phyloP scores from a whole-genome alignment of 768 basidiomycete genomes.

The Xerocomellus amylosporus region DNA sequence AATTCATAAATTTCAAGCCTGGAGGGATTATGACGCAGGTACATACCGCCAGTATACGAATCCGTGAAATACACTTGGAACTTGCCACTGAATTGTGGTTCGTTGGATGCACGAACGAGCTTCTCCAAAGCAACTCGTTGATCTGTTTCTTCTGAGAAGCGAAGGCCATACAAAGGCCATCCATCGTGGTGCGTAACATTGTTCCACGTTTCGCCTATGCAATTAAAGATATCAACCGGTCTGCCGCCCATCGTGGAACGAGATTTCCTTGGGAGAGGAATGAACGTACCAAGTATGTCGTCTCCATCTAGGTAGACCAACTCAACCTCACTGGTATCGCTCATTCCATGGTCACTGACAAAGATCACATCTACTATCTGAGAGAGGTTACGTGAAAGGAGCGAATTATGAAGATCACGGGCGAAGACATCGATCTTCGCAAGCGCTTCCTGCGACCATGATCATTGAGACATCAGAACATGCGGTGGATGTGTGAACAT shows the following conservation, averaged over 20 bases:
- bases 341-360: constrained; percentile 92
- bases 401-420: constrained; percentile 57
- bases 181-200: constrained; percentile 63
- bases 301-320: constrained; percentile 69
- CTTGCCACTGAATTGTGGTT: constrained; percentile 41
- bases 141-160: constrained; percentile 62
- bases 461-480: not conserved
- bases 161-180: constrained; percentile 87
- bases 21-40: not conserved
- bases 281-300: constrained; percentile 26
- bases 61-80: constrained; percentile 56
- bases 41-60: constrained; percentile 22
- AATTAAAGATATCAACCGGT: not conserved
- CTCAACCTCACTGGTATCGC: constrained; percentile 76
- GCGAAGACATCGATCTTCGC: constrained; percentile 71
- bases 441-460: constrained; percentile 52
- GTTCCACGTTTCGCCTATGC: constrained; percentile 24
- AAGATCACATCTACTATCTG: constrained; percentile 86
- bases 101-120: constrained; percentile 51
- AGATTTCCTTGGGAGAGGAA: not conserved
- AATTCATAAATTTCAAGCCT: not conserved
- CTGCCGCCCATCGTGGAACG: not conserved
- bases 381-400: constrained; percentile 70
- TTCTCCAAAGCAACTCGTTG: constrained; percentile 50
- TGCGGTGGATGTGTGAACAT: not conserved